Conservation (phyloP, 306 rosid genomes). For the Bauhinia variegata region DNA sequence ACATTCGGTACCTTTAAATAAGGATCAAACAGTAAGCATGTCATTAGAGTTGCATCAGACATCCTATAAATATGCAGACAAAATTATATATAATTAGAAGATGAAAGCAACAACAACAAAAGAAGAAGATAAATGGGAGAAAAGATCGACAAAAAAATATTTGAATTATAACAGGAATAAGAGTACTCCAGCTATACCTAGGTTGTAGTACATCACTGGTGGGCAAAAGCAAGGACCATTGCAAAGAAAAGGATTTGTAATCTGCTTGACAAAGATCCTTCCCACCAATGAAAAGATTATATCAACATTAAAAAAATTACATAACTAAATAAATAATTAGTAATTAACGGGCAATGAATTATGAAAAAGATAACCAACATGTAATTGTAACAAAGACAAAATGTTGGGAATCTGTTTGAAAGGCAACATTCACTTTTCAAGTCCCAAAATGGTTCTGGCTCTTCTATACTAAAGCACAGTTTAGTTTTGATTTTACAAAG, state of each 20-base stretch:
- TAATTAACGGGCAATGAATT: background rate
- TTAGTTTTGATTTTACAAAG: too few relatives aligned
- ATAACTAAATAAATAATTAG: slow-evolving; percentile 1
- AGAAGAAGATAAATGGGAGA: slow-evolving; percentile 14
- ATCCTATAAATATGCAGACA: slow-evolving; percentile 56
- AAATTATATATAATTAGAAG: slow-evolving; percentile 28
- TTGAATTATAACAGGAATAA: slow-evolving; percentile 12
- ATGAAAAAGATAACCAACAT: background rate
- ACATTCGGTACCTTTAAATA: slow-evolving; percentile 68
- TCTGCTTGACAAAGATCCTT: slow-evolving; percentile 97
- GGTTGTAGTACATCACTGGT: slow-evolving; percentile 78
- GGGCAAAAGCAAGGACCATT: slow-evolving; percentile 90
- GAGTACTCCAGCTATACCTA: slow-evolving; percentile 52
- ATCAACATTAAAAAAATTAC: background rate
- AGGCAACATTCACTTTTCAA: background rate
- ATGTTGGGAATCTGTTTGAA: background rate
- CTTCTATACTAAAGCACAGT: background rate
- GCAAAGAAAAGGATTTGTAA: slow-evolving; percentile 77
- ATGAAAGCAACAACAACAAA: slow-evolving; percentile 1
- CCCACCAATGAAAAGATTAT: slow-evolving; percentile 29
- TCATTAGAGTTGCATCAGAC: slow-evolving; percentile 83
- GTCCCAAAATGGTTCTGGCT: background rate
- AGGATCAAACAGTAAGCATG: slow-evolving; percentile 90
- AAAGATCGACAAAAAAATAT: slow-evolving; percentile 15
- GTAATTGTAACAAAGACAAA: background rate